Evolutionary conservation across 805 yeast species (phyloP).

Genomic region (Cyberlindnera galapagoensis): DNA sequence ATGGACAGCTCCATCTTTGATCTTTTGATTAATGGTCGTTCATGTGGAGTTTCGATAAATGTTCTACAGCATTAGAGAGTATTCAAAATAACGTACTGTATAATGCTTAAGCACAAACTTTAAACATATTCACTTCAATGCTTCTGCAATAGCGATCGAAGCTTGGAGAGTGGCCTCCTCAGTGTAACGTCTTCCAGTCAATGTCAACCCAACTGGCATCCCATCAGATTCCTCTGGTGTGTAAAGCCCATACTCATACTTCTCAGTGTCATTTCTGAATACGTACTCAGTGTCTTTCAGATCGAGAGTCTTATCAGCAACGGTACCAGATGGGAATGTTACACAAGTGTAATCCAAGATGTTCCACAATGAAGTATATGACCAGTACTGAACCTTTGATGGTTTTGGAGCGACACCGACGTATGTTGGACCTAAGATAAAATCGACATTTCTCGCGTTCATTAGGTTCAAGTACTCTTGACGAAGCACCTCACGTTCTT

Average conservation of each 20-base stretch:
- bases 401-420: slow-evolving; percentile 68
- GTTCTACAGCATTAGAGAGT: too few relatives aligned
- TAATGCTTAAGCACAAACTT: too few relatives aligned
- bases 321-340: slow-evolving; percentile 43
- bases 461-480: slow-evolving; percentile 50
- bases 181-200: slow-evolving; percentile 42
- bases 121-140: too few relatives aligned
- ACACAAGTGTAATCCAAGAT: slow-evolving; percentile 65
- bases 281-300: slow-evolving; percentile 29
- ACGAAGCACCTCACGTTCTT: slow-evolving; percentile 51
- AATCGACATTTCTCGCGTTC: slow-evolving; percentile 51
- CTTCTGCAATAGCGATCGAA: slow-evolving; percentile 28
- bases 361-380: slow-evolving; percentile 72
- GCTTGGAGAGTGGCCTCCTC: slow-evolving; percentile 43
- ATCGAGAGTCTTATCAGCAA: slow-evolving; percentile 39
- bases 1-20: too few relatives aligned
- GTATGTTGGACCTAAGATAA: slow-evolving; percentile 61
- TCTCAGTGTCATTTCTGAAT: slow-evolving; percentile 22
- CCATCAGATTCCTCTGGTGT: slow-evolving; percentile 45
- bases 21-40: too few relatives aligned
- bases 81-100: too few relatives aligned
- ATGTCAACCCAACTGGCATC: slow-evolving; percentile 44
- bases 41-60: too few relatives aligned
- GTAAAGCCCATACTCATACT: slow-evolving; percentile 25
- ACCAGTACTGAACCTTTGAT: slow-evolving; percentile 64